phyloP scores from a whole-genome alignment of 2,329 filamentous ascomycete species.

The Pyrenochaeta sp. region DNA sequence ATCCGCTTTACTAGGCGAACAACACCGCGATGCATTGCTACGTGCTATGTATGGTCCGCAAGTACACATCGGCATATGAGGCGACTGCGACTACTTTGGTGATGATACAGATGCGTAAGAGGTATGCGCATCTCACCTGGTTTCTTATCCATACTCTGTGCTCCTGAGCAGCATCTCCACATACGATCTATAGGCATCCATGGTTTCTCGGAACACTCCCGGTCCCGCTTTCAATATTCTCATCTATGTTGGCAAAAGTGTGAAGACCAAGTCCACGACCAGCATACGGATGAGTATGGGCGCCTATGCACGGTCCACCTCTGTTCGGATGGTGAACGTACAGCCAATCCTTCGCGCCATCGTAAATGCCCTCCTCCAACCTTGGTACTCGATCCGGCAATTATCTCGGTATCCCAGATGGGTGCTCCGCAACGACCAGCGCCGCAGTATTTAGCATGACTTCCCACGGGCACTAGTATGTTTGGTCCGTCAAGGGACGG shows the following conservation, averaged over 20 bases:
- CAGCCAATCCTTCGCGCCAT: conserved; percentile 15
- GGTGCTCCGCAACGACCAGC: neutral
- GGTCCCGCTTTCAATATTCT: neutral
- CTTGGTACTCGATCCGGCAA: conserved; percentile 13
- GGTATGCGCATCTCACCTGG: neutral
- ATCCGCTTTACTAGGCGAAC: neutral
- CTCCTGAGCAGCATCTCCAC: neutral
- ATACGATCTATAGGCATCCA: neutral
- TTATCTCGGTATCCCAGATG: conserved; percentile 8
- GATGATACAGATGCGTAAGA: neutral
- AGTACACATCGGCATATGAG: neutral
- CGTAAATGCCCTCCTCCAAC: conserved; percentile 12
- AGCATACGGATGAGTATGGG: conserved; percentile 10
- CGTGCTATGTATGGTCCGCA: neutral
- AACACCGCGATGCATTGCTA: neutral
- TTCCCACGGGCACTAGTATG: conserved; percentile 19
- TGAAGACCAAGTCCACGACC: conserved; percentile 17
- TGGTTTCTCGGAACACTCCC: neutral
- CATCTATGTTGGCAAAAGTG: neutral
- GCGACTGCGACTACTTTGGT: neutral
- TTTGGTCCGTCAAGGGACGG: conserved; percentile 1
- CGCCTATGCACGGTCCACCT: conserved; percentile 18
- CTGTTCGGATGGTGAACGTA: conserved; percentile 2
- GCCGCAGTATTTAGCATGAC: conserved; percentile 10
- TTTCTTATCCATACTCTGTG: neutral